Evolutionary conservation across 2,329 filamentous ascomycete genomes (phyloP).

Genomic region (Malbranchea zuffiana): DNA sequence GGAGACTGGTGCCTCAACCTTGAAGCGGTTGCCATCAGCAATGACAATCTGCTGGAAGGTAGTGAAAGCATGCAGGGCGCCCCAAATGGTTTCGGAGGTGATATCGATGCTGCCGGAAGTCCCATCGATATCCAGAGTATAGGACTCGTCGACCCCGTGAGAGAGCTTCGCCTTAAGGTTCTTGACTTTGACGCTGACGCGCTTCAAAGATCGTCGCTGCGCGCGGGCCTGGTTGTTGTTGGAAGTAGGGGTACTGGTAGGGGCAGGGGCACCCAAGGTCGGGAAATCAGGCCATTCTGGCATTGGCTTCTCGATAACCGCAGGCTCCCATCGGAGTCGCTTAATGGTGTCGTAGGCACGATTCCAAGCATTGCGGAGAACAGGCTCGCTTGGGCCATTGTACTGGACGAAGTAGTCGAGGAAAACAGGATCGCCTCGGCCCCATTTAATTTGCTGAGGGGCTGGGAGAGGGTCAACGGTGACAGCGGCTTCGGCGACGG

Average conservation of each 20-base stretch:
- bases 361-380: constrained; percentile 40
- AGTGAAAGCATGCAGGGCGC: constrained; percentile 46
- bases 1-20: constrained; percentile 44
- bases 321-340: constrained; percentile 44
- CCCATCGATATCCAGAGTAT: constrained; percentile 37
- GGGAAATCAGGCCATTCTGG: constrained; percentile 43
- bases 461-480: constrained; percentile 46
- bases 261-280: too few relatives aligned
- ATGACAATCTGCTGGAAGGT: constrained; percentile 47
- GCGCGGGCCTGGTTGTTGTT: constrained; percentile 20
- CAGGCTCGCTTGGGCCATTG: constrained; percentile 26
- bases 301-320: constrained; percentile 43
- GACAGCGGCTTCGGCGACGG: constrained; percentile 34
- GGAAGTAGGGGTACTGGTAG: too few relatives aligned
- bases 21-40: constrained; percentile 34
- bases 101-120: constrained; percentile 36
- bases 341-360: constrained; percentile 41
- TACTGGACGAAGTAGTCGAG: constrained; percentile 32
- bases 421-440: constrained; percentile 39
- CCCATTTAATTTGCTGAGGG: constrained; percentile 44
- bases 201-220: constrained; percentile 28
- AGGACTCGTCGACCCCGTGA: constrained; percentile 49
- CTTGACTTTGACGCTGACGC: constrained; percentile 38
- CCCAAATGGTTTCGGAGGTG: constrained; percentile 43
- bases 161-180: constrained; percentile 40